These are phyloP conservation scores for Botrytis deweyae DNA, from an alignment of 2,329 filamentous ascomycete species.

Conservation along the genomic window DNA sequence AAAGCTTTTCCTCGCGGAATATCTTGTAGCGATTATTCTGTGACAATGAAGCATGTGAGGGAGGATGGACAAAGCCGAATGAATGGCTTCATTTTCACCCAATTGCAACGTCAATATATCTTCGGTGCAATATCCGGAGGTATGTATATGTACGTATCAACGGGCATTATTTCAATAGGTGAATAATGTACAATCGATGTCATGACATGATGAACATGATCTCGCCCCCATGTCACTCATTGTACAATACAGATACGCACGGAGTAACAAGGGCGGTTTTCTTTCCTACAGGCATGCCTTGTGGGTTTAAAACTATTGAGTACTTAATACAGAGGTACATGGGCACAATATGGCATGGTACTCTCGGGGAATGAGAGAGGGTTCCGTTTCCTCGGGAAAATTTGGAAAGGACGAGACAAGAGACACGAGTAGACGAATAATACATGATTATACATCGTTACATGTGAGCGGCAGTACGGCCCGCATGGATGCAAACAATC, in stretches of 20 bases:
- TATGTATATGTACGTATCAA: not conserved
- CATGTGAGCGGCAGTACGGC: conserved; percentile 9
- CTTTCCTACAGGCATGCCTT: not conserved
- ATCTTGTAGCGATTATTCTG: not conserved
- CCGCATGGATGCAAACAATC: conserved; percentile 1
- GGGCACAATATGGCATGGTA: not conserved
- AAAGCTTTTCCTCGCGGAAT: too few relatives aligned
- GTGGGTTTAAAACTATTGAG: not conserved
- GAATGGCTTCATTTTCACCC: not conserved
- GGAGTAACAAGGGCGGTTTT: not conserved
- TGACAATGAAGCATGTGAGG: not conserved
- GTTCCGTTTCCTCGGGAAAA: conserved; percentile 20
- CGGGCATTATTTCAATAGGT: conserved; percentile 4
- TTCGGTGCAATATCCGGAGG: conserved; percentile 15
- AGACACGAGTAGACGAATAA: not conserved
- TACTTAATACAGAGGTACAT: not conserved
- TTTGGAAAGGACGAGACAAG: not conserved
- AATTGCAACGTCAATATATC: conserved; percentile 9
- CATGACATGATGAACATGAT: not conserved
- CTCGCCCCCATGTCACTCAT: not conserved
- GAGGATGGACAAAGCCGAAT: not conserved
- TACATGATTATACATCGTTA: not conserved
- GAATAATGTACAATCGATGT: not conserved
- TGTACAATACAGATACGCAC: not conserved
- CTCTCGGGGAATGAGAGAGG: conserved; percentile 1